phyloP scores from a whole-genome alignment of 2,329 filamentous ascomycete species.

The Helotiales sp. region DNA sequence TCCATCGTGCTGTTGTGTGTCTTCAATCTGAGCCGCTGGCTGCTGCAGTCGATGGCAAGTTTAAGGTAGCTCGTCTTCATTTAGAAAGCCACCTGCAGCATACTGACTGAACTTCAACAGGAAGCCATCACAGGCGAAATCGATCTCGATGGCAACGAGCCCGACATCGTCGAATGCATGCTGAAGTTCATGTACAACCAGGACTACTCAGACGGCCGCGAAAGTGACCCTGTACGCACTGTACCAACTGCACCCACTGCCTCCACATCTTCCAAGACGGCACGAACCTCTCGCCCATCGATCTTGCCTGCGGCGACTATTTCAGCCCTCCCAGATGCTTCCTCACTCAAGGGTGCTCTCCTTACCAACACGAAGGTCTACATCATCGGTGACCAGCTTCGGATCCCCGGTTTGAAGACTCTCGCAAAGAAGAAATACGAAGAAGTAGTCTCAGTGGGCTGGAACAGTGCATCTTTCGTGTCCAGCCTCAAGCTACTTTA shows the following conservation, averaged over 20 bases:
- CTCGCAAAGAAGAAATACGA: slow-evolving; percentile 25
- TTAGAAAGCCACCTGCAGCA: background rate
- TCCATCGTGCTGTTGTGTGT: slow-evolving; percentile 31
- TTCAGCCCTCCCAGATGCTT: background rate
- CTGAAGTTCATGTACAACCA: slow-evolving; percentile 75
- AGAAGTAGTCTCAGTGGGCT: slow-evolving; percentile 3
- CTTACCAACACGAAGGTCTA: slow-evolving; percentile 30
- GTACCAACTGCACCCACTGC: background rate
- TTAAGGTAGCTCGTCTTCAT: slow-evolving; percentile 18
- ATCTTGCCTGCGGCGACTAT: background rate
- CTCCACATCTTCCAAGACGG: background rate
- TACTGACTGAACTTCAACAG: background rate
- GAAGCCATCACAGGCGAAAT: slow-evolving; percentile 45
- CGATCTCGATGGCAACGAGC: slow-evolving; percentile 66
- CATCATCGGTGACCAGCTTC: slow-evolving; percentile 33
- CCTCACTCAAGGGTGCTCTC: background rate
- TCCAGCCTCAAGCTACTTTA: slow-evolving; percentile 20
- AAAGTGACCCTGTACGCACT: background rate
- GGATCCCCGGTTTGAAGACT: slow-evolving; percentile 27
- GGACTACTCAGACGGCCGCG: slow-evolving; percentile 6
- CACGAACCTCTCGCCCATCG: background rate
- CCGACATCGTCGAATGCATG: slow-evolving; percentile 75
- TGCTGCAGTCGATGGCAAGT: slow-evolving; percentile 26
- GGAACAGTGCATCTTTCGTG: slow-evolving; percentile 21
- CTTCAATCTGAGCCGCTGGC: slow-evolving; percentile 33